A percentile compares a stretch with the other conserved stretches of the same genome.
phyloP scores from a whole-genome alignment of 129 eudicot genomes.

The Lactuca sativa region DNA sequence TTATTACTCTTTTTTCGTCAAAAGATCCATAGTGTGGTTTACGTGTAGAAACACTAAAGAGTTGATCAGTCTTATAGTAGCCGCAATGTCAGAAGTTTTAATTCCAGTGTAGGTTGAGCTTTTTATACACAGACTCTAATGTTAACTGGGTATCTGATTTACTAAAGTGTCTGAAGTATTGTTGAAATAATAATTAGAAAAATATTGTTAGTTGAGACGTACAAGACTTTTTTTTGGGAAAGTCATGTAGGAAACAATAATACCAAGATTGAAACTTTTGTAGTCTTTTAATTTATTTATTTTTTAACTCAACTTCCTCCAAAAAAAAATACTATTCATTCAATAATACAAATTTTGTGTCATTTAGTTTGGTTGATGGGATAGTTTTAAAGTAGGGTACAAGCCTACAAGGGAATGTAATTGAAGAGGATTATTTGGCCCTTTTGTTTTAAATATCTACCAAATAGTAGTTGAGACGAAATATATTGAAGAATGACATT shows the following conservation, averaged over 20 bases:
- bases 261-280: background rate
- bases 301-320: background rate
- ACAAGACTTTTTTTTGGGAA: background rate
- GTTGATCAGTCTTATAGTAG: background rate
- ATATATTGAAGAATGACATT: conserved; percentile 27
- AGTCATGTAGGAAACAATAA: background rate
- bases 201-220: no score
- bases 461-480: conserved; percentile 32
- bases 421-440: conserved; percentile 19
- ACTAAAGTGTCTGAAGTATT: no score
- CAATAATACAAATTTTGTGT: conserved; percentile 7
- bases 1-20: background rate
- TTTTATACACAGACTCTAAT: background rate
- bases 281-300: background rate
- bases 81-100: background rate
- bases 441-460: conserved; percentile 22
- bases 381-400: conserved; percentile 29
- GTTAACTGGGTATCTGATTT: no score
- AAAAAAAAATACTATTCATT: conserved; percentile 5
- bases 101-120: no score
- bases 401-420: conserved; percentile 25
- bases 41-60: no score
- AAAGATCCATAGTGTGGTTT: background rate
- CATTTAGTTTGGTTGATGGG: conserved; percentile 25
- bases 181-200: no score